Percentiles rank a stretch among this genome's conserved stretches.
These are phyloP conservation scores for Cutaneotrichosporon cutaneum DNA, from an alignment of 1,284 basidiomycete species.

Conservation along the genomic window DNA sequence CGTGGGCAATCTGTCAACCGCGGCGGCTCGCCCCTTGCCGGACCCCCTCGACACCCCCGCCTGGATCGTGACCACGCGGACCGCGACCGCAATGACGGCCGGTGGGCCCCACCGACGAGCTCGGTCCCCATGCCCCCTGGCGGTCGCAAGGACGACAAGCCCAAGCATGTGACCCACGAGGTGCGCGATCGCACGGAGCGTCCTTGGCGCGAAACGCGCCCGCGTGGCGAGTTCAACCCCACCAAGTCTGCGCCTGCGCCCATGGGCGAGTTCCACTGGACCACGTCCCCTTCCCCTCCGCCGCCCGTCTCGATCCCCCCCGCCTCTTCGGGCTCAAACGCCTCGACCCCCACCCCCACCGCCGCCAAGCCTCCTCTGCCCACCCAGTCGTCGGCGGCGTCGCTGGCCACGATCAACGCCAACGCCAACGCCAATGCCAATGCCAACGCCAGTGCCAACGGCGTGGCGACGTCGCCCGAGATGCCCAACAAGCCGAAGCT, in stretches of 20 bases:
- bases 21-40: conserved; percentile 14
- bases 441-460: neutral
- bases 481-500: conserved; percentile 48
- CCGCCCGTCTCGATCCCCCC: conserved; percentile 1
- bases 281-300: neutral
- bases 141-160: neutral
- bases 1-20: conserved; percentile 8
- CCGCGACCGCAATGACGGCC: conserved; percentile 4
- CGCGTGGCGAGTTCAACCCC: conserved; percentile 7
- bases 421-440: neutral
- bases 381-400: conserved; percentile 7
- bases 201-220: neutral
- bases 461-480: conserved; percentile 2
- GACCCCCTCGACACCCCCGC: conserved; percentile 4
- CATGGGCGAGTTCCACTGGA: conserved; percentile 2
- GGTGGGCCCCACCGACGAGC: conserved; percentile 18
- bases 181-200: neutral
- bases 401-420: conserved; percentile 4
- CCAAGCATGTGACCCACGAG: conserved; percentile 2
- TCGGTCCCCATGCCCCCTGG: conserved; percentile 9
- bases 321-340: neutral
- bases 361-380: conserved; percentile 1
- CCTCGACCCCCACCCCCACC: neutral
- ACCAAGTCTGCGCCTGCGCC: conserved; percentile 10
- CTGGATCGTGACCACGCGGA: conserved; percentile 5